Evolutionary conservation across 805 yeast species (phyloP), one percentile per base, ranked within the genome.

Genomic region (Starmerella ratchasimensis): DNA sequence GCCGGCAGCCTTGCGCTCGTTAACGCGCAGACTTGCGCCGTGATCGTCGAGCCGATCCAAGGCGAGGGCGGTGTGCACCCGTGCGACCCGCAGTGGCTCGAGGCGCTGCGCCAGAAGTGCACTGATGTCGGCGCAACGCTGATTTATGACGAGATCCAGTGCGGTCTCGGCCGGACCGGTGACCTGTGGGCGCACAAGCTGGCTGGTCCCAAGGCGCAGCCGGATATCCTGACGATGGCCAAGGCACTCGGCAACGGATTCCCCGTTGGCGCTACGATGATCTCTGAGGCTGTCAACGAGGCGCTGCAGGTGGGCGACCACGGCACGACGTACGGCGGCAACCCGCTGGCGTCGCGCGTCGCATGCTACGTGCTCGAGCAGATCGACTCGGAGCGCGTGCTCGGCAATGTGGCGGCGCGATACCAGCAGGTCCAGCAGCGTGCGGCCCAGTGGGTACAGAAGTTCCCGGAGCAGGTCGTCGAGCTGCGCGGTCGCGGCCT

Each of bases 291-390:
- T 34, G 79, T 90, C 19, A 93, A 84, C 54, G 58, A 64, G 9
- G 71, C 65, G 2, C 63, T 90, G 48, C 67, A 73, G 41, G 88
- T 82, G 17, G 98, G 98, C 41, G 98, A 90, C 55, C 98, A 88
- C 56, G 98, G 98, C 39, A 88, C 97, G 3, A 88, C 98, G 0
- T 88, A 79, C 55, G 97, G 98, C 46, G 98, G 98, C 39, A 90
- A 90, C 58, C 97, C 97, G 38, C 64, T 90, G 45, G 97, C 84
- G 4, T 68, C 88, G 25, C 72, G 86, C 45, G 71, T 90, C 34
- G 94, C 84, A 4, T 63, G 68, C 30, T 76, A 79, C 53, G 94
- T 90, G 11, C 60, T 90, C 18, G 74, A 69, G 37, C 69, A 72
- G 49, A 68, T 90, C 31, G 67, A 83, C 11, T 61, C 76, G 34